Conservation (phyloP, 2,329 filamentous ascomycete species). For the Metarhizium sp. region DNA sequence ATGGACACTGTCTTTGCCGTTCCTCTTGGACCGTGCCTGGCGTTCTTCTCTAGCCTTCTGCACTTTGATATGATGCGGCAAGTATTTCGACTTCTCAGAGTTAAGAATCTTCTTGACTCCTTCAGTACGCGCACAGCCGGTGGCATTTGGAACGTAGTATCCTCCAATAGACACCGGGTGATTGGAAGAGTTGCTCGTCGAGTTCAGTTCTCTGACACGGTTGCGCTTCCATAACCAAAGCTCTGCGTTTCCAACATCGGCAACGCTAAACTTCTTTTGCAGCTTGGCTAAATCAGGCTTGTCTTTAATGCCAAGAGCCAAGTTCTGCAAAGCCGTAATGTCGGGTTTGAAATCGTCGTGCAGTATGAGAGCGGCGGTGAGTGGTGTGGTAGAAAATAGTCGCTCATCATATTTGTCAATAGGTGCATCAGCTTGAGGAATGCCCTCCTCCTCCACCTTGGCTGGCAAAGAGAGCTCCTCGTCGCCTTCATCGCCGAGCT, state of each 20-base stretch:
- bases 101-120: constrained; percentile 93
- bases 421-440: constrained; percentile 21
- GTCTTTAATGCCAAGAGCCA: constrained; percentile 36
- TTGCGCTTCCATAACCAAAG: constrained; percentile 50
- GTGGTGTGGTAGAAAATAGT: constrained; percentile 38
- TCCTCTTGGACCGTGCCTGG: constrained; percentile 63
- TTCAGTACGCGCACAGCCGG: constrained; percentile 84
- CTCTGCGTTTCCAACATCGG: constrained; percentile 38
- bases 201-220: constrained; percentile 47
- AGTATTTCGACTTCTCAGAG: constrained; percentile 94
- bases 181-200: constrained; percentile 16
- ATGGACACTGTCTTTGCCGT: constrained; percentile 54
- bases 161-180: constrained; percentile 42
- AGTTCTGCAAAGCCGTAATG: constrained; percentile 32
- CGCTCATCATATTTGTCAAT: constrained; percentile 43
- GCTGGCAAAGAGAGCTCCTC: constrained; percentile 30
- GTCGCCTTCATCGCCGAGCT: constrained; percentile 26
- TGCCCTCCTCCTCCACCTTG: constrained; percentile 16
- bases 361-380: constrained; percentile 33
- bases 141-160: constrained; percentile 76
- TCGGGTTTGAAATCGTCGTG: constrained; percentile 36
- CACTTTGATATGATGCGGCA: constrained; percentile 95
- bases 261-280: constrained; percentile 34
- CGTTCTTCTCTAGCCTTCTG: constrained; percentile 85
- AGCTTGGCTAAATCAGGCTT: constrained; percentile 39